A percentile compares a stretch with the other conserved stretches of the same genome.
Evolutionary conservation across 495 filamentous ascomycete species (phyloP).

Genomic region (Penicillium cinerascens): DNA sequence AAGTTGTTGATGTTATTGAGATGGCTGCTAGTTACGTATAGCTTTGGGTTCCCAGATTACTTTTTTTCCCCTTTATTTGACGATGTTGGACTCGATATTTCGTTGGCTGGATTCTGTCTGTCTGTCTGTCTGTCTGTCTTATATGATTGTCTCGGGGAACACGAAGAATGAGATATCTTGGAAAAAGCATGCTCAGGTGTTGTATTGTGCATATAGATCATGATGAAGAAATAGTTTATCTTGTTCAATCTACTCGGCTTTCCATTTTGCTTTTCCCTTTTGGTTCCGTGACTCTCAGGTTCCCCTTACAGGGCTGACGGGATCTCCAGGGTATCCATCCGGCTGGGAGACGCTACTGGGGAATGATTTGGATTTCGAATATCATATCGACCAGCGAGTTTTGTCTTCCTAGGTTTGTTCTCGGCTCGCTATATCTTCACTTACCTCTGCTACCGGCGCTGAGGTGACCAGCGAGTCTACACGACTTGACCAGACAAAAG

Average conservation of each 20-base stretch:
- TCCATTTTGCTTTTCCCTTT: background rate
- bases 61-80: background rate
- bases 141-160: too few relatives aligned
- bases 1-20: conserved; percentile 1
- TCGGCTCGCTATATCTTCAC: background rate
- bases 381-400: background rate
- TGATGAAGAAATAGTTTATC: too few relatives aligned
- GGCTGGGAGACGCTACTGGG: background rate
- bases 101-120: too few relatives aligned
- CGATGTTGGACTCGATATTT: background rate
- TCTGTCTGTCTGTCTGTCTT: too few relatives aligned
- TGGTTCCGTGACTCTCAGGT: background rate
- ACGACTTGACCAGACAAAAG: background rate
- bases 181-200: too few relatives aligned
- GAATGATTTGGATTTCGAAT: background rate
- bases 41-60: background rate
- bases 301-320: background rate
- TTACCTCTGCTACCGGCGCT: background rate
- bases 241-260: too few relatives aligned
- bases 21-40: conserved; percentile 3
- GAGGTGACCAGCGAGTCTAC: background rate
- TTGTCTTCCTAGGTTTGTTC: background rate
- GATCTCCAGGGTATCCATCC: background rate
- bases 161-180: too few relatives aligned
- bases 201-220: too few relatives aligned